Conservation (phyloP, 1,139 yeast species). For the Candida anutae region DNA sequence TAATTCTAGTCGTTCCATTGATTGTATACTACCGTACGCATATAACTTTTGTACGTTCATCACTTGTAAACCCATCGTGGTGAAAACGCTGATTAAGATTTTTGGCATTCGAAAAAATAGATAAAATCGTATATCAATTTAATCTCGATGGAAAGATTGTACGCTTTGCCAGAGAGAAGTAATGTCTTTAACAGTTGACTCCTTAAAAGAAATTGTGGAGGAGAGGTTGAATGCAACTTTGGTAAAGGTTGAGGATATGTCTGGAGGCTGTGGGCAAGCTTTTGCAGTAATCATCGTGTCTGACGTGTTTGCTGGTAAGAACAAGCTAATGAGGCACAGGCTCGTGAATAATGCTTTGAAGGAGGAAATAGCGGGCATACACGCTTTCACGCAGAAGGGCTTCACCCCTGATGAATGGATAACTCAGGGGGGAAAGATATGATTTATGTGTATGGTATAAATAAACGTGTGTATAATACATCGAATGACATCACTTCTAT, state of each 20-base stretch:
- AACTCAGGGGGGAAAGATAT: constrained; percentile 26
- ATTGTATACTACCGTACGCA: too few species aligned
- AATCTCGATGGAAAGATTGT: too few species aligned
- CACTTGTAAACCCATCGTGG: too few species aligned
- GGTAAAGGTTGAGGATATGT: constrained; percentile 63
- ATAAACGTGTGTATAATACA: too few species aligned
- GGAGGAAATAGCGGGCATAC: constrained; percentile 78
- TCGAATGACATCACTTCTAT: neutral
- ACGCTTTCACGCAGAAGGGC: constrained; percentile 92
- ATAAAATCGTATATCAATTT: too few species aligned
- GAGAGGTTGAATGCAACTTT: constrained; percentile 45
- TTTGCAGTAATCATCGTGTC: constrained; percentile 84
- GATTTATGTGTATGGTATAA: too few species aligned
- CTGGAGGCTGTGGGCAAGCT: constrained; percentile 87
- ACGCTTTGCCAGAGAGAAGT: too few species aligned
- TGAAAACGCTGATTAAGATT: too few species aligned
- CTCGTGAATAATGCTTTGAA: constrained; percentile 72
- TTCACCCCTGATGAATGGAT: constrained; percentile 70
- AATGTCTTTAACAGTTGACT: constrained; percentile 40
- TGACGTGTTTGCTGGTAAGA: constrained; percentile 63
- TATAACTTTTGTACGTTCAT: too few species aligned
- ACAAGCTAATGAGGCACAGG: constrained; percentile 79
- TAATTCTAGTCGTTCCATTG: too few species aligned
- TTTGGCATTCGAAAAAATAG: too few species aligned
- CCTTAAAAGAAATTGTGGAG: constrained; percentile 37